Evolutionary conservation across 2,329 filamentous ascomycete genomes (phyloP).

Genomic region (Arthrinium phaeospermum): DNA sequence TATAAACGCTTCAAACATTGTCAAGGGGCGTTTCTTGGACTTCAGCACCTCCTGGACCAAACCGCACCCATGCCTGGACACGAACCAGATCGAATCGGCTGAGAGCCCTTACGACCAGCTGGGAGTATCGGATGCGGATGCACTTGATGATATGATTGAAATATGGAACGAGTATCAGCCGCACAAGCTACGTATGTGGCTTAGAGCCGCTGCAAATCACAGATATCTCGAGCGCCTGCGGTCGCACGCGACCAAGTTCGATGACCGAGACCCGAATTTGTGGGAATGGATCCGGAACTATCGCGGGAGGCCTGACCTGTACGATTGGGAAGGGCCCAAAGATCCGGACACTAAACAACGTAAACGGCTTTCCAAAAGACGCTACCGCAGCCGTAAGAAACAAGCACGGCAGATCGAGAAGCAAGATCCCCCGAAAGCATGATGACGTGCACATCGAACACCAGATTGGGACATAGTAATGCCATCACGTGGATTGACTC

Average conservation of each 20-base stretch:
- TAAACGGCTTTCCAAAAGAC: not conserved
- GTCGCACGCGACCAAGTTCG: no score
- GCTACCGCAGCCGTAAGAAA: not conserved
- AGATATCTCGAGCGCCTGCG: not conserved
- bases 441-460: not conserved
- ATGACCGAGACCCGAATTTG: not conserved
- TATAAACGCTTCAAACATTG: slow-evolving; percentile 15
- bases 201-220: not conserved
- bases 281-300: not conserved
- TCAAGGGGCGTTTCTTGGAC: slow-evolving; percentile 16
- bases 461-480: not conserved
- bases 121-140: not conserved
- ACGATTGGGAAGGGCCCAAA: not conserved
- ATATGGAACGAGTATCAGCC: not conserved
- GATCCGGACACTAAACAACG: not conserved
- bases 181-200: not conserved
- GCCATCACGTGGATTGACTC: not conserved
- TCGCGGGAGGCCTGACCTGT: not conserved
- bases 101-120: not conserved
- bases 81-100: not conserved
- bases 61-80: slow-evolving; percentile 20
- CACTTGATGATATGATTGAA: not conserved
- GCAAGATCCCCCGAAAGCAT: not conserved
- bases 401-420: not conserved
- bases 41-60: slow-evolving; percentile 23